A percentile compares a stretch with the other conserved stretches of the same genome.
These are phyloP conservation scores for Talinum fruticosum DNA, from an alignment of 148 eudicot species.

Conservation along the genomic window DNA sequence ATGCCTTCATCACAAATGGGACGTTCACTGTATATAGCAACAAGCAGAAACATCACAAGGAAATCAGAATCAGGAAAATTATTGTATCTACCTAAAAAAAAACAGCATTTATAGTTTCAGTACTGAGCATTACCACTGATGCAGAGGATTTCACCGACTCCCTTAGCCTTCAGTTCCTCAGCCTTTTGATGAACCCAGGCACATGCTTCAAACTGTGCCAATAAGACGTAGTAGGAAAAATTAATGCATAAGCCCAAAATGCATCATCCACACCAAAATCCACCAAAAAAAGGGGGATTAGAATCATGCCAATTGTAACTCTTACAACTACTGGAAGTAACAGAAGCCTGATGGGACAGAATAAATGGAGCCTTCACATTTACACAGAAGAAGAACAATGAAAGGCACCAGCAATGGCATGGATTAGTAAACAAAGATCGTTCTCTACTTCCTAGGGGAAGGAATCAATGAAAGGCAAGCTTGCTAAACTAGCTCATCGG, in stretches of 20 bases:
- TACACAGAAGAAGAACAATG: no score
- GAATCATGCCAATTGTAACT: background rate
- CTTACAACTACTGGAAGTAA: no score
- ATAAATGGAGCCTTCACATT: no score
- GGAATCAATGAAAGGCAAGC: background rate
- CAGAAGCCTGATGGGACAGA: no score
- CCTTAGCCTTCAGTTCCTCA: constrained; percentile 71
- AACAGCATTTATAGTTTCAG: background rate
- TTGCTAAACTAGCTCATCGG: no score
- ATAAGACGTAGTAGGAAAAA: background rate
- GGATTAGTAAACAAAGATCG: background rate
- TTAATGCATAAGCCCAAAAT: background rate
- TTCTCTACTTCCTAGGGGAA: background rate
- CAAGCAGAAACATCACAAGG: background rate
- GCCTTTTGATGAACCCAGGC: constrained; percentile 69
- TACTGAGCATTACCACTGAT: constrained; percentile 52
- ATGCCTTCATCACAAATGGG: constrained; percentile 86
- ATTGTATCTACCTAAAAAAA: background rate
- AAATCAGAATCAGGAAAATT: background rate
- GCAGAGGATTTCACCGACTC: constrained; percentile 64
- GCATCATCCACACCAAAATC: background rate
- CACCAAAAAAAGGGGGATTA: background rate
- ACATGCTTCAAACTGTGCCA: constrained; percentile 60
- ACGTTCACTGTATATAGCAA: constrained; percentile 61
- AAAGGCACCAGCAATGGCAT: no score